Conservation (phyloP, 352 stramenopile genomes). For the Thalassiosira livingstoniorum region DNA sequence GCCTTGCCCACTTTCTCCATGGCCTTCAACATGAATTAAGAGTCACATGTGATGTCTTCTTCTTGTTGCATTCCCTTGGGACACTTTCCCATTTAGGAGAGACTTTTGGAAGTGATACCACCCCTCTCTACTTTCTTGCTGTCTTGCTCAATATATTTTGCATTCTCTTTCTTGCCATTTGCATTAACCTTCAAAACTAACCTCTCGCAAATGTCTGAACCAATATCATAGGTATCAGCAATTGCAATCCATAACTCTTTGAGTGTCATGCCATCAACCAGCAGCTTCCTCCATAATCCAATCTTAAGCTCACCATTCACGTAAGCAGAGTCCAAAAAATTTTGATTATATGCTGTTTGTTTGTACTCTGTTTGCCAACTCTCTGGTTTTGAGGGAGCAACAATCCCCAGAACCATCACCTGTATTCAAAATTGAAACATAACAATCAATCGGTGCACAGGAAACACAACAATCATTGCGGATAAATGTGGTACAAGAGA, state of each 20-base stretch:
- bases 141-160: neutral
- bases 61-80: conserved; percentile 19
- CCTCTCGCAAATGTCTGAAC: neutral
- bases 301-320: conserved; percentile 5
- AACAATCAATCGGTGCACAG: too few species aligned
- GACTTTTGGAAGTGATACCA: neutral
- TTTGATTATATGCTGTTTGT: conserved; percentile 18
- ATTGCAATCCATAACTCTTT: neutral
- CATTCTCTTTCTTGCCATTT: neutral
- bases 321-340: conserved; percentile 13
- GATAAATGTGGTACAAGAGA: too few species aligned
- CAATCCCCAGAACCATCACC: too few species aligned
- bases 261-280: conserved; percentile 2
- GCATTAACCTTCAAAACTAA: conserved; percentile 5
- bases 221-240: neutral
- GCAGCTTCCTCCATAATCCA: conserved; percentile 3
- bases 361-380: too few species aligned
- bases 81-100: neutral
- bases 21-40: conserved; percentile 18
- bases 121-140: neutral
- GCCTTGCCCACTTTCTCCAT: conserved; percentile 31
- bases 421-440: too few species aligned
- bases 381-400: too few species aligned
- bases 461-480: too few species aligned
- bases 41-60: conserved; percentile 44